Conservation (phyloP, 768 basidiomycete genomes). For the Collybia sp. region DNA sequence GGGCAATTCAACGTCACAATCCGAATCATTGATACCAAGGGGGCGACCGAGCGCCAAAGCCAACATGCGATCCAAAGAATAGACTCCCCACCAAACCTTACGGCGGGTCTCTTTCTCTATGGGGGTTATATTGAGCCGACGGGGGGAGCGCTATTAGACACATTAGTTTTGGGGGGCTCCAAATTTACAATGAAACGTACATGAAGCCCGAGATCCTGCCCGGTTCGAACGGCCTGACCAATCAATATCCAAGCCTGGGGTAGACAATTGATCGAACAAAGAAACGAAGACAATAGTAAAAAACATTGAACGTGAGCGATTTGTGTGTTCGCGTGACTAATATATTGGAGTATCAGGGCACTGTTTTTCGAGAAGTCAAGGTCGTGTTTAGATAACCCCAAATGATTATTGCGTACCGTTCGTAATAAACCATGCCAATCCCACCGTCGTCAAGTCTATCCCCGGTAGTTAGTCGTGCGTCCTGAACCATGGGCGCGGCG, state of each 20-base stretch:
- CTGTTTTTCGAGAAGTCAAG: constrained; percentile 33
- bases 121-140: constrained; percentile 60
- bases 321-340: constrained; percentile 83
- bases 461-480: constrained; percentile 54
- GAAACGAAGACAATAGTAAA: constrained; percentile 82
- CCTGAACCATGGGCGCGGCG: constrained; percentile 73
- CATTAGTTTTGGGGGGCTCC: constrained; percentile 12
- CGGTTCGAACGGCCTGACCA: constrained; percentile 85
- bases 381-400: constrained; percentile 8
- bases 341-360: constrained; percentile 87
- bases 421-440: constrained; percentile 87
- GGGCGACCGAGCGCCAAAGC: constrained; percentile 87
- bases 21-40: constrained; percentile 82
- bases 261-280: constrained; percentile 90
- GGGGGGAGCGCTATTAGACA: constrained; percentile 66
- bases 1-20: constrained; percentile 87
- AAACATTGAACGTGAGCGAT: constrained; percentile 88
- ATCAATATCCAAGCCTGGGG: constrained; percentile 93
- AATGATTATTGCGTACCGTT: constrained; percentile 50
- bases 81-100: constrained; percentile 95
- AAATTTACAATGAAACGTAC: constrained; percentile 40
- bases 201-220: constrained; percentile 89
- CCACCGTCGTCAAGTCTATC: constrained; percentile 71
- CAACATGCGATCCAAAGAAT: constrained; percentile 87
- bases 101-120: constrained; percentile 86